Evolutionary conservation across 1,139 yeast species (phyloP).

Genomic region (Suhomyces chickasaworum): DNA sequence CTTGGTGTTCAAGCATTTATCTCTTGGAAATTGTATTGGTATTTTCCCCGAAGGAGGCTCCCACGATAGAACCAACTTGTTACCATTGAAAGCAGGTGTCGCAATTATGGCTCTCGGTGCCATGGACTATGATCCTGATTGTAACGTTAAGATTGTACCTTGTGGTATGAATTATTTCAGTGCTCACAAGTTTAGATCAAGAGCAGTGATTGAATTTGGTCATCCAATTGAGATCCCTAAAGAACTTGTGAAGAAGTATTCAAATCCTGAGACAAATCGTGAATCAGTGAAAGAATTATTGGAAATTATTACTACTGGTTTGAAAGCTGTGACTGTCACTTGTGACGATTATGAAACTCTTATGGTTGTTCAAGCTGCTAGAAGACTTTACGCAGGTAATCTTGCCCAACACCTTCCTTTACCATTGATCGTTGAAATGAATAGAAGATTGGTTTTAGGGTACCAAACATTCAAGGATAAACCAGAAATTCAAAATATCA

Average conservation of each 20-base stretch:
- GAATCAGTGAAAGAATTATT: constrained; percentile 60
- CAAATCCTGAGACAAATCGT: constrained; percentile 63
- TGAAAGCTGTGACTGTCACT: constrained; percentile 36
- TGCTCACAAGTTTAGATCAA: constrained; percentile 48
- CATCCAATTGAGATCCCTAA: constrained; percentile 43
- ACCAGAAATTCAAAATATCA: constrained; percentile 38
- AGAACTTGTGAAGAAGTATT: constrained; percentile 61
- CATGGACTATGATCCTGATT: constrained; percentile 62
- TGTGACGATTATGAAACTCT: constrained; percentile 38
- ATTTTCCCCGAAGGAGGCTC: constrained; percentile 86
- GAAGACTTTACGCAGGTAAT: constrained; percentile 62
- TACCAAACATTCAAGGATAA: constrained; percentile 39
- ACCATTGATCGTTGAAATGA: constrained; percentile 50
- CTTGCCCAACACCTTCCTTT: constrained; percentile 58
- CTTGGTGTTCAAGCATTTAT: constrained; percentile 78
- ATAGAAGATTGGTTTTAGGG: constrained; percentile 43
- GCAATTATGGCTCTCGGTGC: constrained; percentile 54
- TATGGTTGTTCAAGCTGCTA: constrained; percentile 38
- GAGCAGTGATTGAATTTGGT: constrained; percentile 52
- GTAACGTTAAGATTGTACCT: constrained; percentile 52
- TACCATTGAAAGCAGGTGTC: constrained; percentile 51
- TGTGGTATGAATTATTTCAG: constrained; percentile 52
- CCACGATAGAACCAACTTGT: constrained; percentile 42
- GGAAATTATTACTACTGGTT: constrained; percentile 28
- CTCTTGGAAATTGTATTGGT: constrained; percentile 83